Evolutionary conservation across 192 early-diverging fungal genomes (phyloP), one percentile per base, ranked within the genome.

Genomic region (Backusella morwellensis): DNA sequence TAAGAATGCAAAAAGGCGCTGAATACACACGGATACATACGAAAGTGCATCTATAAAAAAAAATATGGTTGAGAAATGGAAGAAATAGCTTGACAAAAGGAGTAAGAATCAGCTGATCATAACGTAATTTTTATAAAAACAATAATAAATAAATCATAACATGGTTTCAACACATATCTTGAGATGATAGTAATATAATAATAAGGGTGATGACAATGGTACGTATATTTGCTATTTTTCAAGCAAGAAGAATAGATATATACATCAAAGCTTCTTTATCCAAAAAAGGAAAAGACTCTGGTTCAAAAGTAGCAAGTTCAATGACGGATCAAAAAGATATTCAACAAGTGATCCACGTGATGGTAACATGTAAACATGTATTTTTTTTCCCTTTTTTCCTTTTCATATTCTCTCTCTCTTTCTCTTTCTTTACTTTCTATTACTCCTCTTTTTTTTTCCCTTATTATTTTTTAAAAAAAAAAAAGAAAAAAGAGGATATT

Each of bases 291-390:
- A 63, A 63, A 63, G 56, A 29, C 56, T 63, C 56, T 63, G 56
- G 29, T 63, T 63, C 56, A 63, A 63, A 63, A 63, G 56, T 63
- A 63, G 56, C 56, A 63, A 63, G 56, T 63, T 63, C 56, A 63
- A 63, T 63, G 56, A 63, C 56, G 56, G 56, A 63, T 63, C 56
- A 63, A 63, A 59, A 63, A 44, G 42, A 29, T 23, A 23, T 23
- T 26, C 26, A 63, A 29, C 56, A 63, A 63, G 26, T 26, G 47
- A 29, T 63, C 56, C 56, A 63, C 56, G 56, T 63, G 56, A 63
- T 63, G 56, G 56, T 63, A 63, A 63, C 56, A 63, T 63, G 12
- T 63, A 50, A 50, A 50, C 47, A 63, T 63, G 56, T 63, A 63
- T 63, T 29, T 63, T 29, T 17, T 56, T 56, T 56, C n/a, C n/a